Conservation (phyloP, 805 yeast genomes). For the Candida ipomoeae region DNA sequence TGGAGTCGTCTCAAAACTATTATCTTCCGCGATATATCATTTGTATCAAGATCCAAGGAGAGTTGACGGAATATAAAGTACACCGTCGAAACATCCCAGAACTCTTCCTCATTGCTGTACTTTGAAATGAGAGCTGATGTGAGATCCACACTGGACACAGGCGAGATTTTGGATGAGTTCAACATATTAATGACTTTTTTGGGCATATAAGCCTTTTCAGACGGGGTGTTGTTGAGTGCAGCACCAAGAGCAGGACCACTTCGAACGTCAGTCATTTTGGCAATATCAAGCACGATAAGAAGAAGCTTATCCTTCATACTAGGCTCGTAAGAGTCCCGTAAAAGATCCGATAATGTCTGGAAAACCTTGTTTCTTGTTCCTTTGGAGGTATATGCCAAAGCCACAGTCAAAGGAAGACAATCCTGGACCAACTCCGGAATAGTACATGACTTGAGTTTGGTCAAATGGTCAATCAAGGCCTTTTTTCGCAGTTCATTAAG, state of each 20-base stretch:
- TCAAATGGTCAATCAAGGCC: constrained; percentile 11
- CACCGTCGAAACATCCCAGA: constrained; percentile 34
- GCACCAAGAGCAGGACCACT: constrained; percentile 18
- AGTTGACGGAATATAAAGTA: constrained; percentile 37
- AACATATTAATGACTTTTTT: background rate
- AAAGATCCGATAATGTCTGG: constrained; percentile 9
- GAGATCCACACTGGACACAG: constrained; percentile 25
- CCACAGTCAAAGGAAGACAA: constrained; percentile 36
- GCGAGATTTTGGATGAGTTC: constrained; percentile 15
- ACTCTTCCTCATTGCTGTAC: constrained; percentile 15
- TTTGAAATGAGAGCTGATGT: constrained; percentile 22
- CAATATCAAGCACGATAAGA: constrained; percentile 33
- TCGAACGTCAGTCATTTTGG: constrained; percentile 39
- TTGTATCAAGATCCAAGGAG: constrained; percentile 2
- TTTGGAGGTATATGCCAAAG: constrained; percentile 39
- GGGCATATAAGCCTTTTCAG: background rate
- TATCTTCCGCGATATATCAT: background rate
- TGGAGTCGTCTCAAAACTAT: constrained; percentile 7
- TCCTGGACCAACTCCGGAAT: constrained; percentile 23
- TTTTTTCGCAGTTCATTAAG: background rate
- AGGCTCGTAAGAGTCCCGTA: constrained; percentile 20
- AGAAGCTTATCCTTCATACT: constrained; percentile 24
- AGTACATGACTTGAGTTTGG: constrained; percentile 14
- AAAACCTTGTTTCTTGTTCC: constrained; percentile 36
- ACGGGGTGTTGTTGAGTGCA: background rate